Evolutionary conservation across 2,329 filamentous ascomycete genomes (phyloP).

Genomic region (Curvularia spicifera): DNA sequence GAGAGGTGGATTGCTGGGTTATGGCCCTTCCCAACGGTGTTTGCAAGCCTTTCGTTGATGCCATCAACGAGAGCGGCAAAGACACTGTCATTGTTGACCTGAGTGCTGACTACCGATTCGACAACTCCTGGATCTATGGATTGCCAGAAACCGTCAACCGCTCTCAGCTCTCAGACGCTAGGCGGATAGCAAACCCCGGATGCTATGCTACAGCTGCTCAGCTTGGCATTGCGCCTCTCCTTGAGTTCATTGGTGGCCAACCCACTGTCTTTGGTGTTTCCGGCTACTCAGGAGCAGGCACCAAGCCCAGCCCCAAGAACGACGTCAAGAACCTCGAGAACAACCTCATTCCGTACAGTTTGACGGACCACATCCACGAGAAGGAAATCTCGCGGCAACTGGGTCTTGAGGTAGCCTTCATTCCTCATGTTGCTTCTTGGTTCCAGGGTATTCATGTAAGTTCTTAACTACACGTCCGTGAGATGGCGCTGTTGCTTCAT

Average conservation of each 20-base stretch:
- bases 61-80: conserved; percentile 73
- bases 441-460: conserved; percentile 86
- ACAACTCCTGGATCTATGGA: conserved; percentile 84
- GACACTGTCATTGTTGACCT: conserved; percentile 87
- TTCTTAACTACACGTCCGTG: conserved; percentile 5
- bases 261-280: conserved; percentile 90
- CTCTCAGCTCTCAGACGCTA: conserved; percentile 76
- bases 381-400: conserved; percentile 84
- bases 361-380: conserved; percentile 96
- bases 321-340: conserved; percentile 80
- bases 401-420: conserved; percentile 77
- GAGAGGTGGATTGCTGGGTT: conserved; percentile 93
- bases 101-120: conserved; percentile 95
- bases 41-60: conserved; percentile 92
- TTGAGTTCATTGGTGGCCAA: conserved; percentile 76
- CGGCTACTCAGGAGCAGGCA: conserved; percentile 93
- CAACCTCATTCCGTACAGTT: conserved; percentile 88
- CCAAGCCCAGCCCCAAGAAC: conserved; percentile 93
- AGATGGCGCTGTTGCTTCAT: neutral
- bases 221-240: conserved; percentile 82
- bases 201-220: conserved; percentile 96
- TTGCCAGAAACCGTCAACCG: conserved; percentile 85
- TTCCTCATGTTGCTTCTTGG: conserved; percentile 95
- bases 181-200: conserved; percentile 87
- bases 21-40: conserved; percentile 97